Evolutionary conservation across 2,329 filamentous ascomycete genomes (phyloP).

Genomic region (Curvularia spicifera): DNA sequence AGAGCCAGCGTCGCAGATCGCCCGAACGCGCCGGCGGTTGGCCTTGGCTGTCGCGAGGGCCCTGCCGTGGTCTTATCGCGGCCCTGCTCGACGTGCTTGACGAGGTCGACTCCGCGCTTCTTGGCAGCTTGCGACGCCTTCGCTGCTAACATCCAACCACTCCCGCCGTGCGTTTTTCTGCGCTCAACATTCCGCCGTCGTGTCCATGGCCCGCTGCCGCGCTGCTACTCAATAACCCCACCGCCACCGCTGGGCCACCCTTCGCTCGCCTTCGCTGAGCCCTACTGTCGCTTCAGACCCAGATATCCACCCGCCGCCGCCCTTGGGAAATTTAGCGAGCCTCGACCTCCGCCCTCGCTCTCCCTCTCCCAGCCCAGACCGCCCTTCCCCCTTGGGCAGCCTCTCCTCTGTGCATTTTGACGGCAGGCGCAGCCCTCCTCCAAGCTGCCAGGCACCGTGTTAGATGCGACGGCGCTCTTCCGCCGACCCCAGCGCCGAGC

Average conservation of each 20-base stretch:
- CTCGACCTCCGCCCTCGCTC: background rate
- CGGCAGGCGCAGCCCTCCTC: slow-evolving; percentile 9
- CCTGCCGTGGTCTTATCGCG: slow-evolving; percentile 21
- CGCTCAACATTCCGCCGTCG: slow-evolving; percentile 5
- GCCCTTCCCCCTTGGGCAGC: background rate
- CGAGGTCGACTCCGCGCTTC: slow-evolving; percentile 22
- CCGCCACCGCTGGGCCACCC: slow-evolving; percentile 1
- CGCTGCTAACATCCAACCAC: slow-evolving; percentile 16
- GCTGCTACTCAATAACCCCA: background rate
- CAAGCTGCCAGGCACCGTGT: slow-evolving; percentile 7
- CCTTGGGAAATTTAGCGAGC: slow-evolving; percentile 10
- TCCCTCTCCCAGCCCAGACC: background rate
- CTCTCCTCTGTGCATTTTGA: background rate
- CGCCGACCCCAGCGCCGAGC: slow-evolving; percentile 13
- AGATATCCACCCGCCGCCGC: background rate
- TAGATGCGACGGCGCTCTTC: slow-evolving; percentile 19
- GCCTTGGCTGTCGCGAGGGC: slow-evolving; percentile 7
- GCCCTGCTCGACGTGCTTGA: slow-evolving; percentile 20
- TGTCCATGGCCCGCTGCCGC: slow-evolving; percentile 7
- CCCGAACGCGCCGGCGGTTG: slow-evolving; percentile 11
- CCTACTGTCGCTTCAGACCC: slow-evolving; percentile 18
- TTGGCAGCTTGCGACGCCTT: slow-evolving; percentile 33
- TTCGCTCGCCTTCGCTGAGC: background rate
- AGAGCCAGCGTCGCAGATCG: slow-evolving; percentile 8
- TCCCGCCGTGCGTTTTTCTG: slow-evolving; percentile 12